Base-by-base conservation (phyloP, 1,284 basidiomycete species). In the Bjerkandera adusta region DNA sequence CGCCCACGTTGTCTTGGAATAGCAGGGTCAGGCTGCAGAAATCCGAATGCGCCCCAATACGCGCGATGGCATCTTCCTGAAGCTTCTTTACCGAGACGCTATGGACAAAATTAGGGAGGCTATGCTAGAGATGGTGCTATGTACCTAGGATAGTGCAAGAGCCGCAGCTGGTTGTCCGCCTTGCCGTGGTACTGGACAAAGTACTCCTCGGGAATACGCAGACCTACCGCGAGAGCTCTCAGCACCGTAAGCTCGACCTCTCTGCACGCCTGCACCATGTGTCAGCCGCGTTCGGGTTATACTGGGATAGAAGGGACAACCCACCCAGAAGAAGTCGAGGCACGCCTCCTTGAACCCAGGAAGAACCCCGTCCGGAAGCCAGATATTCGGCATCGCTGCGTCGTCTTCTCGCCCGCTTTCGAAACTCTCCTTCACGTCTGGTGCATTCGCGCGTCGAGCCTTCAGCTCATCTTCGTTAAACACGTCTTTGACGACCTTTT, bases 11-110 rank as follows among this genome's bases (percentile, higher is more conserved):
- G 53, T 83, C 81, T 60, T 84, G 81, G 48, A 83, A 68, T 6
- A 83, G 61, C 21, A 82, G 57, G 33, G 81, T 85, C 34, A 81
- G 68, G 0, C 75, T 77, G 2, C 73, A 71, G 47, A 78, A 83
- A 57, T 85, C 81, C 2, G 77, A 75, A 54, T 84, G 81, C 1
- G 74, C 75, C 11, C 70, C 73, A 39, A 82, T 78, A 22, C 79
- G 63, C 4, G 72, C 66, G 24, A 77, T 60, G 25, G 70, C 63
- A 18, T 74, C 67, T 4, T 68, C 63, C 38, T 67, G 61, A 5
- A 79, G 57, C 39, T 58, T 54, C 24, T 52, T 54, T 2, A 58
- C 59, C 0, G 63, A 61, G 3, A 77, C 65, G 29, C 74, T 77
- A 36, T 8, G 15, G 6, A n/a, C n/a, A n/a, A n/a, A n/a, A n/a